These are phyloP conservation scores for Russula brevipes DNA, from an alignment of 768 basidiomycete genomes.

Conservation along the genomic window DNA sequence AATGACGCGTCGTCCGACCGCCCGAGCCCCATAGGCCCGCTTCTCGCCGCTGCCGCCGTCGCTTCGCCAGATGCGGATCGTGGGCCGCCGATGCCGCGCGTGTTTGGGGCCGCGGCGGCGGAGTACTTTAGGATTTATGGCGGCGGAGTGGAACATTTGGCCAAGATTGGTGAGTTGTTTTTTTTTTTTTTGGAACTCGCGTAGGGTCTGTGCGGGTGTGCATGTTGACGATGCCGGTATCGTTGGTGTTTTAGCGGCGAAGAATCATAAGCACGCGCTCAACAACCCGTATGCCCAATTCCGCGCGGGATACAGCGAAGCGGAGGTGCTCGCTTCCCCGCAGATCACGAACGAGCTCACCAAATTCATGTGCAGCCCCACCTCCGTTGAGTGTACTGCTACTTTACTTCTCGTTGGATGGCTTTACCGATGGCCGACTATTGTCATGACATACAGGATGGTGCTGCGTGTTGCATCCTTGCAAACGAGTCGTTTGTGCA, in stretches of 20 bases:
- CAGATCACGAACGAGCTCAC: conserved; percentile 72
- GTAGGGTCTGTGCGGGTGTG: not conserved
- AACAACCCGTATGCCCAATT: conserved; percentile 89
- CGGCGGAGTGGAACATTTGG: conserved; percentile 58
- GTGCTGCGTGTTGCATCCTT: conserved; percentile 70
- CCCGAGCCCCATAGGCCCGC: conserved; percentile 43
- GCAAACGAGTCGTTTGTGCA: conserved; percentile 78
- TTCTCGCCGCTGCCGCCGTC: conserved; percentile 41
- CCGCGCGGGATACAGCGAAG: conserved; percentile 66
- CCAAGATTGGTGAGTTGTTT: conserved; percentile 58
- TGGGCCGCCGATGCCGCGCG: conserved; percentile 64
- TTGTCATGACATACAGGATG: conserved; percentile 43
- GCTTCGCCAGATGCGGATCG: conserved; percentile 55
- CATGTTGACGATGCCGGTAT: not conserved
- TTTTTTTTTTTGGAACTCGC: not conserved
- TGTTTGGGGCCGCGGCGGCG: conserved; percentile 67
- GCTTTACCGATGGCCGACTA: not conserved
- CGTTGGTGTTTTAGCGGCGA: conserved; percentile 47
- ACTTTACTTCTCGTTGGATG: too few species aligned
- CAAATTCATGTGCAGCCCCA: conserved; percentile 85
- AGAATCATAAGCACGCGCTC: conserved; percentile 77
- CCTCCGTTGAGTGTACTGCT: conserved; percentile 37
- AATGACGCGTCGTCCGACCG: conserved; percentile 48
- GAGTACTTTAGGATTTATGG: conserved; percentile 79
- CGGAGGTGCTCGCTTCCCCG: conserved; percentile 60